Percentiles rank a stretch among this genome's conserved stretches.
Conservation (phyloP, 192 early-diverging fungal genomes). For the Coemansia sp. region DNA sequence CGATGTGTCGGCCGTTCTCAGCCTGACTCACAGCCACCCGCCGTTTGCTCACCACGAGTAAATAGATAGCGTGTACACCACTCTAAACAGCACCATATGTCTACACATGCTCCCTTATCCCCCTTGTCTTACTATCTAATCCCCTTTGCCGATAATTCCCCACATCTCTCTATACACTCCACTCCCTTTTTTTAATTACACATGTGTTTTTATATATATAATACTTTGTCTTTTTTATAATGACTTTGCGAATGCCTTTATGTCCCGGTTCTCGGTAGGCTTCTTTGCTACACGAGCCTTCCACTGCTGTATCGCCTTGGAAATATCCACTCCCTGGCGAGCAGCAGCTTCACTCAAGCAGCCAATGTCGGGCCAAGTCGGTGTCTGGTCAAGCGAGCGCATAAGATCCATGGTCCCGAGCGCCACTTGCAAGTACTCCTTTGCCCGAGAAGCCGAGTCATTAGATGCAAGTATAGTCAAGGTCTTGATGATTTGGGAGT, state of each 20-base stretch:
- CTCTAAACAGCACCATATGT: not conserved
- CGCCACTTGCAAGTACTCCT: not conserved
- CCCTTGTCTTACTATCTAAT: not conserved
- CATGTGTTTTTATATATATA: constrained; percentile 2
- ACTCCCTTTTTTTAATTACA: not conserved
- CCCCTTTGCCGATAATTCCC: constrained; percentile 1
- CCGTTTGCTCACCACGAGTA: constrained; percentile 32
- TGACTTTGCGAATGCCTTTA: constrained; percentile 33
- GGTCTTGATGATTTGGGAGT: not conserved
- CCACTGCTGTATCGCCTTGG: constrained; percentile 15
- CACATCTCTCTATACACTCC: not conserved
- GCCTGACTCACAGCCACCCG: constrained; percentile 51
- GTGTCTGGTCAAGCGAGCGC: constrained; percentile 22
- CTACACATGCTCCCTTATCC: constrained; percentile 5
- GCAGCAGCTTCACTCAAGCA: constrained; percentile 16
- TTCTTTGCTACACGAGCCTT: not conserved
- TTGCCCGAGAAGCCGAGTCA: not conserved
- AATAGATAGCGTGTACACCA: constrained; percentile 1
- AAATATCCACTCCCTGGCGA: constrained; percentile 10
- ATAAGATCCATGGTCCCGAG: constrained; percentile 24
- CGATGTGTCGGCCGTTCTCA: constrained; percentile 83
- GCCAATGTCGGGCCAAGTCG: constrained; percentile 4
- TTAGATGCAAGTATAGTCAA: not conserved
- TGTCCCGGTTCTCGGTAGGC: constrained; percentile 10
- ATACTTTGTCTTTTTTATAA: constrained; percentile 2